Base-by-base conservation (phyloP, 1,284 basidiomycete genomes). In the Fereydounia khargensis region DNA sequence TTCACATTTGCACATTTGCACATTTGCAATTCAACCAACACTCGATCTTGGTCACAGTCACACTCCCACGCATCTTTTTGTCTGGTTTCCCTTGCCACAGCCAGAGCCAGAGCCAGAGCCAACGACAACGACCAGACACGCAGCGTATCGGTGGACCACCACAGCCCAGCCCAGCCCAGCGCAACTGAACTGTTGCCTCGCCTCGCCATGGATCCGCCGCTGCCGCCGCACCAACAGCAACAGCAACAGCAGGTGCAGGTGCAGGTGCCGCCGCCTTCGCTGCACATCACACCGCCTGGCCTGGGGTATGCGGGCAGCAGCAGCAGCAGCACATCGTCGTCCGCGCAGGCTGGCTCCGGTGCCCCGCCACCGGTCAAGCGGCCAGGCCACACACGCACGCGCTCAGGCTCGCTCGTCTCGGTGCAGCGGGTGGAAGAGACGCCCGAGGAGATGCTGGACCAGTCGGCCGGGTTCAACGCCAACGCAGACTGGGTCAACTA, bases 401-500 rank as follows among this genome's bases (percentile, higher is more conserved):
- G 58, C 9, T 62, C 58, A 4, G 56, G 62, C 18, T 73, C 70
- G 2, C 65, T 78, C 35, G 70, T 79, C 4, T 68, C 65, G n/a
- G 77, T 79, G 11, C 71, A 77, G 32, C 73, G 78, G 35, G 73
- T 79, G 21, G 67, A 76, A 35, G 70, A 77, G 49, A 77, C 76
- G 28, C 77, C 76, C 50, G 78, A 79, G 48, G 77, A 78, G 50
- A 47, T 74, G 51, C 65, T 79, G 30, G 78, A 79, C 48, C 73
- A 77, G 53, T 68, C 58, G 16, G 75, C 77, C 6, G 66, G 75
- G 7, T 76, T 69, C 39, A 96, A 97, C 76, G 84, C 89, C 67
- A 99, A 99, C 77, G 91, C 91, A 8, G 86, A 91, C 71, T 99
- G 94, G 94, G 95, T 98, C 70, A 96, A 99, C 75, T 85, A 88